Percentiles rank a stretch among this genome's conserved stretches.
These are phyloP conservation scores for Neurospora sp. DNA, from an alignment of 495 filamentous ascomycete genomes.

Conservation along the genomic window DNA sequence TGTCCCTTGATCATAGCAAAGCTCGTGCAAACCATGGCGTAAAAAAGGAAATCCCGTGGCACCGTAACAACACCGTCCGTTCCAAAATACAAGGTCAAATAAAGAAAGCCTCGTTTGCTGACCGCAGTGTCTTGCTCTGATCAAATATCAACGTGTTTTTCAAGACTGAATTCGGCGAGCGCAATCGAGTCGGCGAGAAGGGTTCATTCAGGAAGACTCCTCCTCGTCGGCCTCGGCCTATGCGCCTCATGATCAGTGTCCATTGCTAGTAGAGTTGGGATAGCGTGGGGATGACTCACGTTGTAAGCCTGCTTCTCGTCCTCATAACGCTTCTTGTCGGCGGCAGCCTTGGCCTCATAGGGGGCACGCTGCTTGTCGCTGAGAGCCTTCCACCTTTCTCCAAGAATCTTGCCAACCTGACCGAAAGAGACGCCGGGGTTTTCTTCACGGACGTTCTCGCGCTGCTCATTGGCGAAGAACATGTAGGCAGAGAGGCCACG, in stretches of 20 bases:
- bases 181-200: slow-evolving; percentile 23
- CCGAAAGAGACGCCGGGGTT: slow-evolving; percentile 98
- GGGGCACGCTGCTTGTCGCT: slow-evolving; percentile 79
- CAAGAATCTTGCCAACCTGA: slow-evolving; percentile 94
- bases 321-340: slow-evolving; percentile 98
- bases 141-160: slow-evolving; percentile 13
- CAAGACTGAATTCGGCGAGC: slow-evolving; percentile 22
- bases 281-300: slow-evolving; percentile 39
- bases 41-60: slow-evolving; percentile 22
- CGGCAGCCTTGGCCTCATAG: slow-evolving; percentile 89
- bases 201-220: slow-evolving; percentile 23
- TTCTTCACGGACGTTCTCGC: slow-evolving; percentile 94
- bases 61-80: slow-evolving; percentile 33
- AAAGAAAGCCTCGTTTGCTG: slow-evolving; percentile 16
- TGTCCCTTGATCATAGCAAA: slow-evolving; percentile 21
- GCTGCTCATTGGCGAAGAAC: slow-evolving; percentile 99
- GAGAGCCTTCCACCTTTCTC: slow-evolving; percentile 95
- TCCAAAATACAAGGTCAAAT: slow-evolving; percentile 34
- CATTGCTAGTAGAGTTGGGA: neutral
- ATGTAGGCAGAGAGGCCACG: slow-evolving; percentile 99
- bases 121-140: slow-evolving; percentile 13
- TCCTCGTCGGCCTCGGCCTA: slow-evolving; percentile 42
- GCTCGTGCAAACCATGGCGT: slow-evolving; percentile 23
- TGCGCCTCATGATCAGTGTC: slow-evolving; percentile 23
- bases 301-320: slow-evolving; percentile 92